Evolutionary conservation across 2,329 filamentous ascomycete genomes (phyloP), one percentile per base, ranked within the genome.

Genomic region (Aspergillus jensenii): DNA sequence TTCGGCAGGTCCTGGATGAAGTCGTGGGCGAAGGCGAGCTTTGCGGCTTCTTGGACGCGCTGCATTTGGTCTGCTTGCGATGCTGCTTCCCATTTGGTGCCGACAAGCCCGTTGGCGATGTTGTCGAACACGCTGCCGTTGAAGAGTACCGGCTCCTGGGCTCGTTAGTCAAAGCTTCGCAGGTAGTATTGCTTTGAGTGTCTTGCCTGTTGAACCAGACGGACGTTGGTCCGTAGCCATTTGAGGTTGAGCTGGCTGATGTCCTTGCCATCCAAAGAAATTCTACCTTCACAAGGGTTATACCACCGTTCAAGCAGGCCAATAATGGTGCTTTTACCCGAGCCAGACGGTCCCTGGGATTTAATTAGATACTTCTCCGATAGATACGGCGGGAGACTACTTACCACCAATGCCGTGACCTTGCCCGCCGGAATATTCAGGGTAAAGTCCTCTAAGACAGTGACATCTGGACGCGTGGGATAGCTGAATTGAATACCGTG

Each of bases 291-390:
- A 31, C 96, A 90, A 0, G 93, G 93, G 58, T 92, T 87, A 72
- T 99, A 98, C 74, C 98, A 98, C 19, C 95, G 86, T 76, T 98
- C 93, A 1, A 98, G 87, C 17, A 99, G 81, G 9, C 93, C 93
- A 27, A 98, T 89, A 60, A 98, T 93, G 0, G 95, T 98, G 67
- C 89, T 93, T 78, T 98, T 99, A 47, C 95, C 95, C 39, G 90
- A 96, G 11, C 93, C 95, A 9, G 93, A 98, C 0, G 93, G 91
- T 57, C 95, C 95, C 27, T 31, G 23, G 9, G 9, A 31, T 31
- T 9, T 31, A 31, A 31, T 31, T 9, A 31, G 27, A 31, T 3
- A 31, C 3, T 8, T 1, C 27, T 11, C 9, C 9, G 9, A 31
- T 31, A 11, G 9, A 31, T 31, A 31, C 27, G 9, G 27, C 8